Conservation (phyloP, 345 rosid genomes). For the Salix udensis region DNA sequence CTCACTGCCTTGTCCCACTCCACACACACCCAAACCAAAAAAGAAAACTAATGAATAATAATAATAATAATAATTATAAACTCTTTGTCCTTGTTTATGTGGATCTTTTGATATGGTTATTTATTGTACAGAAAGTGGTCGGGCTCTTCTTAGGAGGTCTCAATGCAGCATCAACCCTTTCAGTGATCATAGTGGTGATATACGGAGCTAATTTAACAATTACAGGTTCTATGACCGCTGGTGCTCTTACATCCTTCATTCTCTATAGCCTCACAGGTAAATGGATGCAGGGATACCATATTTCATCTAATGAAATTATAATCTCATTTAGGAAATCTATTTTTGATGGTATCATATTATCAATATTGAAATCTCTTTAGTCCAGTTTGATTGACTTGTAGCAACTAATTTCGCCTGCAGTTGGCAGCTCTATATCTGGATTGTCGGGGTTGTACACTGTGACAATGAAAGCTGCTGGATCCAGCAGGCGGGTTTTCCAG, state of each 20-base stretch:
- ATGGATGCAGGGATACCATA: background rate
- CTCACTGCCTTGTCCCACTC: background rate
- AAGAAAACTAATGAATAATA: background rate
- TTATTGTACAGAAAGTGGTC: slow-evolving; percentile 43
- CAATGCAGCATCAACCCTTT: slow-evolving; percentile 77
- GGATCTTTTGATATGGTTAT: background rate
- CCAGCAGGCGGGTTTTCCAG: slow-evolving; percentile 91
- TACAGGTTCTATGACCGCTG: slow-evolving; percentile 74
- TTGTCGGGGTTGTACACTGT: slow-evolving; percentile 76
- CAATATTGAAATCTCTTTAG: background rate
- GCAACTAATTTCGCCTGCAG: slow-evolving; percentile 37
- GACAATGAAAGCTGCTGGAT: slow-evolving; percentile 98
- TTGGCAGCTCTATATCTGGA: slow-evolving; percentile 83
- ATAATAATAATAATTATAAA: background rate
- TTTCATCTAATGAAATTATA: background rate
- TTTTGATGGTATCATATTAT: background rate
- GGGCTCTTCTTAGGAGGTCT: slow-evolving; percentile 84
- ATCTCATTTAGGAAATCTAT: background rate
- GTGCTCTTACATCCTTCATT: slow-evolving; percentile 91
- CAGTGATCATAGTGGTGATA: slow-evolving; percentile 72
- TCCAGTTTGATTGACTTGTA: background rate
- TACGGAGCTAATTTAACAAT: slow-evolving; percentile 91
- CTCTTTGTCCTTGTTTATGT: background rate
- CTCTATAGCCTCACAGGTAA: slow-evolving; percentile 97
- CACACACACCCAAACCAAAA: background rate